Evolutionary conservation across 1,139 yeast species (phyloP), one percentile per base, ranked within the genome.

Genomic region (Blastobotrys arbuscula): DNA sequence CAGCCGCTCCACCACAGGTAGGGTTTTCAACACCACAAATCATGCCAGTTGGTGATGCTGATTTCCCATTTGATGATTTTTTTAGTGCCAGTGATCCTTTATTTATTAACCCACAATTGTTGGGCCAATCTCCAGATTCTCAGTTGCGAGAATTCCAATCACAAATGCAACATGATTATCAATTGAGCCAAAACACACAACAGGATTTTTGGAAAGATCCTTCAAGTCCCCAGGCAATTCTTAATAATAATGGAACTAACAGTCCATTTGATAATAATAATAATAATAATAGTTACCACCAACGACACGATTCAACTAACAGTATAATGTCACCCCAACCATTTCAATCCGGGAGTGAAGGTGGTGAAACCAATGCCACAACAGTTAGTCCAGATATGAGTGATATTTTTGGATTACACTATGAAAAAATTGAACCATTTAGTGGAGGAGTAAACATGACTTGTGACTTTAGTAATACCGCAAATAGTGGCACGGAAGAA

Each of bases 21-120:
- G 86, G 81, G 6, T 85, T 84, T 61, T 80, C 94, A 1, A 84
- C 95, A 2, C 95, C 95, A 1, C 95, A 85, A 62, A 63, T 81
- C 47, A 66, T 72, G 55, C 66, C 67, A 18, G 59, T 60, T 15
- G 61, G 63, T 26, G 59, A 68, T 18, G 39, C 45, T 35, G 53
- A 50, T n/a, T 48, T 49, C 15, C 59, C 59, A n/a, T 41, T 58
- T 44, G 60, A 57, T 28, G 61, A 58, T 40, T 44, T 58, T 37
- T 59, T 59, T 44, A 51, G 50, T 37, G 42, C 57, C 13, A 48
- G 56, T 8, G 62, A 61, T 26, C 61, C 67, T 5, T 51, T 62
- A 42, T 65, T 63, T 54, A 65, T 66, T 39, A 66, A 66, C 50
- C 69, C 69, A 3, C 67, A 64, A 45, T 53, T 65, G 50, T 41